Evolutionary conservation across 805 yeast species (phyloP).

Genomic region (Saturnispora quitensis): DNA sequence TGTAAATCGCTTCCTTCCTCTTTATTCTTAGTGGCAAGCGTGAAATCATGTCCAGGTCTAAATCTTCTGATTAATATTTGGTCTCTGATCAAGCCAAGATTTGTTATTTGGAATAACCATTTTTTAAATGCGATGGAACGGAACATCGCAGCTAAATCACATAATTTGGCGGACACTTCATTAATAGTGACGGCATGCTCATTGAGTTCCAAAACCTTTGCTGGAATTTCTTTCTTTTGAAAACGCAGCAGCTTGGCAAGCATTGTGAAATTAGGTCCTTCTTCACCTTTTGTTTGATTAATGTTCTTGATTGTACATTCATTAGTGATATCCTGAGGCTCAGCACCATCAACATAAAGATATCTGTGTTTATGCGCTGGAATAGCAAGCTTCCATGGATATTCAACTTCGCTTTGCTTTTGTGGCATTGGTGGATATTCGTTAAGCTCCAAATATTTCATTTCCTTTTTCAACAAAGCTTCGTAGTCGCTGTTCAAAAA

Average conservation of each 20-base stretch:
- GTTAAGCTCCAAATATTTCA: slow-evolving; percentile 54
- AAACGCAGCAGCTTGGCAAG: slow-evolving; percentile 11
- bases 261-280: slow-evolving; percentile 44
- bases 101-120: slow-evolving; percentile 60
- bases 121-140: slow-evolving; percentile 54
- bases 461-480: slow-evolving; percentile 32
- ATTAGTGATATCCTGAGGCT: slow-evolving; percentile 25
- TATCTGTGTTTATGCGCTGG: slow-evolving; percentile 93
- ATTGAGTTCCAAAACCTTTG: slow-evolving; percentile 10
- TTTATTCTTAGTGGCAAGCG: slow-evolving; percentile 59
- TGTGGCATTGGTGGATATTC: slow-evolving; percentile 45
- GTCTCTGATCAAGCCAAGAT: slow-evolving; percentile 51
- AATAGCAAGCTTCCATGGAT: slow-evolving; percentile 84
- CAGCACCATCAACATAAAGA: slow-evolving; percentile 67
- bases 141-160: slow-evolving; percentile 49
- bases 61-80: slow-evolving; percentile 74
- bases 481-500: slow-evolving; percentile 55
- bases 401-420: slow-evolving; percentile 40
- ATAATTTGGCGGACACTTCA: slow-evolving; percentile 30
- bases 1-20: slow-evolving; percentile 20
- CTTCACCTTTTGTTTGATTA: slow-evolving; percentile 32
- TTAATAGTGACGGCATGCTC: slow-evolving; percentile 12
- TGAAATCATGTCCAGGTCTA: slow-evolving; percentile 92
- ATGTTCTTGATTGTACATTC: slow-evolving; percentile 27
- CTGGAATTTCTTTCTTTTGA: slow-evolving; percentile 12